Evolutionary conservation across 2,329 filamentous ascomycete genomes (phyloP), one percentile per base, ranked within the genome.

Genomic region (Cladosporium sphaerospermum): DNA sequence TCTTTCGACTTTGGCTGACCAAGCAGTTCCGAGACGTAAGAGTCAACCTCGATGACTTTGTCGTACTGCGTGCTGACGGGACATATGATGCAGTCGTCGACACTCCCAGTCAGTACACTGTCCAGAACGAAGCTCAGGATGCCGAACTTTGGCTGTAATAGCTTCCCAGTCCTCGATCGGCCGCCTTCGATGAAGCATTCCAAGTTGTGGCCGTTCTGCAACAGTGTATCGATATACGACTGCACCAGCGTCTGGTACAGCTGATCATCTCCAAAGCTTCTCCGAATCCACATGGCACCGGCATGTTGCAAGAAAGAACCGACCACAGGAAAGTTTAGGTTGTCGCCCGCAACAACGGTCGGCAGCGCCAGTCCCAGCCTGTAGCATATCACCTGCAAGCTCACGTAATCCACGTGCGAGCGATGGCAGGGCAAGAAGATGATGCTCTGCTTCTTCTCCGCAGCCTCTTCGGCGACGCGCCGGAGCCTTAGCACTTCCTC

Each of bases 141-240:
- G 9, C 93, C 93, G 60, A 97, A 97, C 66, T 97, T 97, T 0
- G 93, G 93, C 2, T 90, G 86, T 10, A 99, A 71, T 2, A 99
- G 79, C 72, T 99, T 99, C 28, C 93, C 93, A 0, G 92, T 99
- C 48, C 93, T 79, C 32, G 91, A 96, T 14, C 93, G 81, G 1
- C 92, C 91, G 13, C 93, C 93, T 73, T 99, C 93, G 33, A 99
- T 95, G 63, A 99, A 99, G 69, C 93, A 99, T 69, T 96, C 92
- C 45, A 99, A 82, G 67, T 99, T 97, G 71, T 86, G 96, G 0
- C 93, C 93, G 58, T 89, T 85, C 64, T 93, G 88, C 2, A 99
- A 76, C 41, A 99, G 69, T 0, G 89, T 95, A 68, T 99, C 93
- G 62, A 99, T 90, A 65, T 99, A 99, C 6, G 90, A 82, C 69